Conservation (phyloP, 2,329 filamentous ascomycete species). For the Aspergillus aculeatinus region DNA sequence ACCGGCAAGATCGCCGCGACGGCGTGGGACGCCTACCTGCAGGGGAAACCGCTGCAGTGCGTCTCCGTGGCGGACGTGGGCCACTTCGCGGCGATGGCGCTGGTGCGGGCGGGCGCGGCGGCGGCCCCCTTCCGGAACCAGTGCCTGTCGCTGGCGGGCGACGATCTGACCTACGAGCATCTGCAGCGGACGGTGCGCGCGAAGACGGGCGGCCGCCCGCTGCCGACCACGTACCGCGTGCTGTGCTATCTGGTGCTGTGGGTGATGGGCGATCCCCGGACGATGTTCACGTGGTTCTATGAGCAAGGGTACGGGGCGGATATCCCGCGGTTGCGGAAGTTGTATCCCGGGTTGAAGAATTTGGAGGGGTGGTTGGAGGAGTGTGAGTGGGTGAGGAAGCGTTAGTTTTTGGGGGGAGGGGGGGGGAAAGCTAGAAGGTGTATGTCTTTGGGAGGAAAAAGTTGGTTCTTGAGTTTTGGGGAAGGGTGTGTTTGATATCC, state of each 20-base stretch:
- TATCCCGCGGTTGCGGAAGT: conserved; percentile 42
- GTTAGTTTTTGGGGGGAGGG: not conserved
- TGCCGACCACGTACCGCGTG: conserved; percentile 45
- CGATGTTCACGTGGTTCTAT: conserved; percentile 54
- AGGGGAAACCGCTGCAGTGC: conserved; percentile 46
- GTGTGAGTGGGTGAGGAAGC: conserved; percentile 31
- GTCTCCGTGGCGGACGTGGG: conserved; percentile 54
- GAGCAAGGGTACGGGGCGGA: conserved; percentile 50
- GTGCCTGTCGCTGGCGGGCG: conserved; percentile 50
- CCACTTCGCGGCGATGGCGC: conserved; percentile 50
- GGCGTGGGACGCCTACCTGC: conserved; percentile 40
- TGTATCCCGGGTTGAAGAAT: conserved; percentile 48
- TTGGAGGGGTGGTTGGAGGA: conserved; percentile 51
- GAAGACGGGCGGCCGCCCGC: conserved; percentile 47
- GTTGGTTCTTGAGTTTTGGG: not conserved
- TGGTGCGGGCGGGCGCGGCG: conserved; percentile 34
- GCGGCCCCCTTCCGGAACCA: conserved; percentile 41
- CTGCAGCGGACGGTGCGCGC: conserved; percentile 48
- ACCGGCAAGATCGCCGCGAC: conserved; percentile 51
- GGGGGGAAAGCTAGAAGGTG: too few species aligned
- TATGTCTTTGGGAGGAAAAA: too few species aligned
- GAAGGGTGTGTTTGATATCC: not conserved
- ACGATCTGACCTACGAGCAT: conserved; percentile 51
- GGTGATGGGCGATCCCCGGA: conserved; percentile 45
- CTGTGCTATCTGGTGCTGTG: conserved; percentile 44